Base-by-base conservation (phyloP, 805 yeast genomes). In the Diddensiella transvaalensis region DNA sequence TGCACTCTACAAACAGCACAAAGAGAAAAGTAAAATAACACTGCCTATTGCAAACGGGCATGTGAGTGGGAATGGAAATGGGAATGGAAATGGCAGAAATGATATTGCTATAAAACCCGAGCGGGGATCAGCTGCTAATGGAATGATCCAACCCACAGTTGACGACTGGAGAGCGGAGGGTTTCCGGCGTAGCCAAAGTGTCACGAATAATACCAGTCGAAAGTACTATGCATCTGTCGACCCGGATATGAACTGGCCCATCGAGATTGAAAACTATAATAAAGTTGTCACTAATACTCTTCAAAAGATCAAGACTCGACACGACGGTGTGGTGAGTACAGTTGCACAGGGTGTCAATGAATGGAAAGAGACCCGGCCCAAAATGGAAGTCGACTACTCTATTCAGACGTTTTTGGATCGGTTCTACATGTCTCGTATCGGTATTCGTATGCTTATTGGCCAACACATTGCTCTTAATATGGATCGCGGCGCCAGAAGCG, bases 371-470 rank as follows among this genome's bases (percentile, higher is more conserved):
- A 63, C 74, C 8, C 61, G 63, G 21, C 71, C 70, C 36, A 64
- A 72, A 63, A 58, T 66, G 33, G 71, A 76, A 24, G 82, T 85
- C 35, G 87, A 85, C 60, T 75, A 81, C 46, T 79, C 87, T 10
- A 80, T 89, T 30, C 96, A 89, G 66, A 75, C 80, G 13, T 88
- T 89, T 61, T 71, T 88, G 53, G 96, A 89, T 68, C 67, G 93
- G 26, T 88, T 88, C 63, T 88, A 89, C 71, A 82, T 88, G 89
- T 82, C 88, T 46, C 75, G 96, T 50, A 89, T 89, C 53, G 96
- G 96, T 1, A 89, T 89, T 52, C 76, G 96, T 55, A 89, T 89
- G 95, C 75, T 88, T 36, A 86, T 88, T 60, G 96, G 96, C n/a
- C 96, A 88, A 69, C 95, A 88, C 60, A 83, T 88, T 55, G 91